phyloP scores from a whole-genome alignment of 345 rosid species.

The Noccaea caerulescens region DNA sequence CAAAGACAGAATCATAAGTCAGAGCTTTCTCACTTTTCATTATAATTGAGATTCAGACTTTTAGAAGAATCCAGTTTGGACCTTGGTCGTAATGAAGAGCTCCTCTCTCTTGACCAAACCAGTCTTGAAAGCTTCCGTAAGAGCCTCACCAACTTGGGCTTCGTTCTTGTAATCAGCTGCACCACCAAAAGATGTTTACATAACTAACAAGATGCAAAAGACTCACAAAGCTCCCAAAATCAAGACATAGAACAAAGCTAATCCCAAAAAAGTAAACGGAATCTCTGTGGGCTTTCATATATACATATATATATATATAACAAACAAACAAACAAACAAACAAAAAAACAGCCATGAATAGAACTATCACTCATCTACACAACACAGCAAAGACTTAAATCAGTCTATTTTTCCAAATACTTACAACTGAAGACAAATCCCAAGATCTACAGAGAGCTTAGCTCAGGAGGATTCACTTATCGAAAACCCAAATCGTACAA shows the following conservation, averaged over 20 bases:
- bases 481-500: background rate
- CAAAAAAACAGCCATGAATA: too few species aligned
- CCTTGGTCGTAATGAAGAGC: conserved; percentile 87
- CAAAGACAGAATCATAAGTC: background rate
- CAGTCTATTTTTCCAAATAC: conserved; percentile 7
- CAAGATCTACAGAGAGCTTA: background rate
- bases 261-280: background rate
- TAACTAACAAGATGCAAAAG: background rate
- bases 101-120: conserved; percentile 85
- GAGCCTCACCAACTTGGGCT: conserved; percentile 74
- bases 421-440: background rate
- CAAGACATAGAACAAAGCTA: background rate
- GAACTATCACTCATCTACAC: too few species aligned
- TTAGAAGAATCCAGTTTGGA: conserved; percentile 8
- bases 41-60: background rate
- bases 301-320: too few species aligned
- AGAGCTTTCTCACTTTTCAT: conserved; percentile 1
- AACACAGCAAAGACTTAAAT: background rate
- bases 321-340: background rate
- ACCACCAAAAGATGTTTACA: conserved; percentile 14
- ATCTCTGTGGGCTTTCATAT: background rate
- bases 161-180: conserved; percentile 82
- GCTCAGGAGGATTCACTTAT: background rate
- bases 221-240: background rate
- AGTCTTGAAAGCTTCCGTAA: conserved; percentile 61